Evolutionary conservation across 2,329 filamentous ascomycete genomes (phyloP).

Genomic region (Mycosphaerella sp.): DNA sequence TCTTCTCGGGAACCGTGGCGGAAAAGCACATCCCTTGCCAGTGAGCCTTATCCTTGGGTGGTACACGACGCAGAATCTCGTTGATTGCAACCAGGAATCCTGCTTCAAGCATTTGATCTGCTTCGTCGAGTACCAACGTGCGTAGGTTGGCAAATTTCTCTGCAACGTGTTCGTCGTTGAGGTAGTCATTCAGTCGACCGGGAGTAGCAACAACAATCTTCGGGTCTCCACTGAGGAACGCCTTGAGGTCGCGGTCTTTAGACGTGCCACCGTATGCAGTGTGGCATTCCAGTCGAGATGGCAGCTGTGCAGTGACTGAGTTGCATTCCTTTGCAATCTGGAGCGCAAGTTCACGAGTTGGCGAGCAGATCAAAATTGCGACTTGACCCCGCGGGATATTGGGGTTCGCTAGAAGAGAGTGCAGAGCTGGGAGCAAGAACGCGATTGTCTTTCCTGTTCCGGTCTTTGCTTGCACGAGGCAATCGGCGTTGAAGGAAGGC

Average conservation of each 20-base stretch:
- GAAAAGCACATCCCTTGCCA: constrained; percentile 49
- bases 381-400: constrained; percentile 66
- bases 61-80: constrained; percentile 47
- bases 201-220: constrained; percentile 84
- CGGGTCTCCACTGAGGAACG: constrained; percentile 67
- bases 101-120: constrained; percentile 70
- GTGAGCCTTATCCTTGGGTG: constrained; percentile 42
- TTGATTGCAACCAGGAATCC: constrained; percentile 51
- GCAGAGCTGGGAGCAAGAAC: constrained; percentile 81
- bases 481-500: constrained; percentile 46
- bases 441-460: constrained; percentile 95
- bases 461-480: constrained; percentile 64
- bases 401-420: constrained; percentile 71
- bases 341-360: constrained; percentile 61
- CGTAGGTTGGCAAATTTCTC: constrained; percentile 42
- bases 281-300: constrained; percentile 69
- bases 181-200: constrained; percentile 78
- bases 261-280: constrained; percentile 62
- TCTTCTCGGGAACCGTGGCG: constrained; percentile 42
- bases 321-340: constrained; percentile 65
- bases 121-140: constrained; percentile 57
- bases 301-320: constrained; percentile 80
- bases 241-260: constrained; percentile 71
- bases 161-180: constrained; percentile 55
- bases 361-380: constrained; percentile 76